Percentiles rank a stretch among this genome's conserved stretches.
phyloP scores from a whole-genome alignment of 2,329 filamentous ascomycete genomes.

The Penicillium sp. region DNA sequence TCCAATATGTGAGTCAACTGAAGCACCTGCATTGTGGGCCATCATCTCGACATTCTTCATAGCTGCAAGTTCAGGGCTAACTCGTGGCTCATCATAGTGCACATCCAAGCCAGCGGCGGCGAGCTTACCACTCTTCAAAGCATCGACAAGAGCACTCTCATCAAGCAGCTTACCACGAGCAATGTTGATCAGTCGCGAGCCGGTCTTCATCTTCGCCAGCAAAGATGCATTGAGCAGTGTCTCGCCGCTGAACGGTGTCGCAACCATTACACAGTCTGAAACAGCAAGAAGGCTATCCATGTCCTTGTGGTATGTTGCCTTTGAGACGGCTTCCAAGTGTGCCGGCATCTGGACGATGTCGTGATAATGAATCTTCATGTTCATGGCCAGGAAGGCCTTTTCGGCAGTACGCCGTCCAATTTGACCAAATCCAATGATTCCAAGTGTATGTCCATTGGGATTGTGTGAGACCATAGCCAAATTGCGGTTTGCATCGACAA shows the following conservation, averaged over 20 bases:
- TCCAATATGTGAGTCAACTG: slow-evolving; percentile 51
- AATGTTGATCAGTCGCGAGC: slow-evolving; percentile 53
- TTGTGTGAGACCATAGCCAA: slow-evolving; percentile 63
- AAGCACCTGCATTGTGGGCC: slow-evolving; percentile 52
- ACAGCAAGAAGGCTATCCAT: slow-evolving; percentile 46
- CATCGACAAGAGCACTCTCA: slow-evolving; percentile 49
- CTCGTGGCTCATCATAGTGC: slow-evolving; percentile 54
- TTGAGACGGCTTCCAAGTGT: slow-evolving; percentile 41
- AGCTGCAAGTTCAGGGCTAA: slow-evolving; percentile 46
- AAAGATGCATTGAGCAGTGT: slow-evolving; percentile 44
- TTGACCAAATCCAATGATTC: slow-evolving; percentile 68
- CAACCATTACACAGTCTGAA: slow-evolving; percentile 50
- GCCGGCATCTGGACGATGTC: slow-evolving; percentile 47
- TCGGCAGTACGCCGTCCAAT: slow-evolving; percentile 63
- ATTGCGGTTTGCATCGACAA: slow-evolving; percentile 60
- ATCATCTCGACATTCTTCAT: slow-evolving; percentile 46
- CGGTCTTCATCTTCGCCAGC: slow-evolving; percentile 51
- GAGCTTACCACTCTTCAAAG: slow-evolving; percentile 50
- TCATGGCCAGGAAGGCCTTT: slow-evolving; percentile 60
- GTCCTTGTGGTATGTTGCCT: slow-evolving; percentile 43
- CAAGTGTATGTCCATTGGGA: slow-evolving; percentile 60
- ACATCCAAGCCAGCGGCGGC: slow-evolving; percentile 55
- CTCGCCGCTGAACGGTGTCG: slow-evolving; percentile 46
- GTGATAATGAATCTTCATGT: slow-evolving; percentile 63
- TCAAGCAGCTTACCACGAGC: slow-evolving; percentile 53